Percentiles rank a stretch among this genome's conserved stretches.
phyloP scores from a whole-genome alignment of 2,329 filamentous ascomycete genomes.

The Coniochaeta hoffmannii region DNA sequence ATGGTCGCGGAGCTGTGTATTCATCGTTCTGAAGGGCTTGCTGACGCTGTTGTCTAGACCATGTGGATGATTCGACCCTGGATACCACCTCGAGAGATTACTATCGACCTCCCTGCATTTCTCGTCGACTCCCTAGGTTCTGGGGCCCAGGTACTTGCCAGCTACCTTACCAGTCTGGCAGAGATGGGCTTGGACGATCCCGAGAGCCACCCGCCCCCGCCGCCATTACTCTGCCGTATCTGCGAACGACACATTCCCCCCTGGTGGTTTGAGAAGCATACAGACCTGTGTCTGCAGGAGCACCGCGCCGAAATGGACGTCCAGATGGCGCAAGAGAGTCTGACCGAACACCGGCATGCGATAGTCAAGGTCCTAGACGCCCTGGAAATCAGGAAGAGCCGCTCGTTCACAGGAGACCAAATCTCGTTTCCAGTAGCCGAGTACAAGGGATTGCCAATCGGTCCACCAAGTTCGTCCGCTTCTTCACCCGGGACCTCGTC shows the following conservation, averaged over 20 bases:
- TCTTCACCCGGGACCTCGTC: conserved; percentile 58
- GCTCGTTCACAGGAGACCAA: conserved; percentile 50
- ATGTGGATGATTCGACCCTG: conserved; percentile 99
- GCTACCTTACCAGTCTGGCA: conserved; percentile 83
- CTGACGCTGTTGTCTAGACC: conserved; percentile 47
- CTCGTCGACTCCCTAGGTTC: conserved; percentile 92
- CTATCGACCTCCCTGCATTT: conserved; percentile 83
- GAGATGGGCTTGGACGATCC: conserved; percentile 74
- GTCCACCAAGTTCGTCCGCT: conserved; percentile 62
- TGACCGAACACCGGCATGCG: conserved; percentile 86
- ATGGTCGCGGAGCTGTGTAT: not conserved
- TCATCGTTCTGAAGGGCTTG: not conserved
- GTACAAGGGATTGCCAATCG: conserved; percentile 84
- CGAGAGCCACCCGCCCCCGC: conserved; percentile 68
- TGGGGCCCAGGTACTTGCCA: conserved; percentile 88
- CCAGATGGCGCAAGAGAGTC: conserved; percentile 85
- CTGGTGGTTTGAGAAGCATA: conserved; percentile 99
- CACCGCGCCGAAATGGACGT: conserved; percentile 97
- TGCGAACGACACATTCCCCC: conserved; percentile 95
- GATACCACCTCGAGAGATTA: conserved; percentile 80
- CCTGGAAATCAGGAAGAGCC: conserved; percentile 70
- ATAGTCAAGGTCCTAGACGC: conserved; percentile 95
- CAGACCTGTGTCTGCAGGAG: conserved; percentile 90
- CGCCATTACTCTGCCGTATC: conserved; percentile 87
- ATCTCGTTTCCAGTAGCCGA: conserved; percentile 55